These are phyloP conservation scores for Suillus bovinus DNA, from an alignment of 768 basidiomycete species.

Conservation along the genomic window DNA sequence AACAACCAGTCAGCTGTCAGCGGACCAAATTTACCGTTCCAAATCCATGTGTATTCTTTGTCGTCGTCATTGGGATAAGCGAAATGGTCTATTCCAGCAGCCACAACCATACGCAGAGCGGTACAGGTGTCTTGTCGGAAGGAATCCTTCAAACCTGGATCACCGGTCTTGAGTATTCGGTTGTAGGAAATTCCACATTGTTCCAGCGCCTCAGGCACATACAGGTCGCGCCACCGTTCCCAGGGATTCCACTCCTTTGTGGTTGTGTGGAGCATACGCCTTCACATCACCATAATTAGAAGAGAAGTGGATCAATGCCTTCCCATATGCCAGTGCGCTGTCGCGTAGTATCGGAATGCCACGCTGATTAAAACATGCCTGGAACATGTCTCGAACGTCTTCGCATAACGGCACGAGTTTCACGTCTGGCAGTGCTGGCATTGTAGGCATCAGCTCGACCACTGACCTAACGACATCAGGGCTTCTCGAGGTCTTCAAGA, in stretches of 20 bases:
- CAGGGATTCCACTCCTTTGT: neutral
- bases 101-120: neutral
- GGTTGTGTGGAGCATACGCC: neutral
- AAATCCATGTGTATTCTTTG: neutral
- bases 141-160: too few relatives aligned
- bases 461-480: conserved; percentile 7
- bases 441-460: conserved; percentile 5
- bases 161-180: too few relatives aligned
- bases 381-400: neutral
- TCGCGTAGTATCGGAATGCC: too few relatives aligned
- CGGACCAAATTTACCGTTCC: neutral
- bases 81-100: too few relatives aligned
- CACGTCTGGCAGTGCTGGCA: too few relatives aligned
- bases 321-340: neutral
- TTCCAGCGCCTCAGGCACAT: neutral
- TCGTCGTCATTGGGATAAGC: neutral
- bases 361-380: neutral
- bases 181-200: neutral
- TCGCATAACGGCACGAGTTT: too few relatives aligned
- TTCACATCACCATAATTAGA: neutral
- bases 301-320: neutral
- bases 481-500: conserved; percentile 17
- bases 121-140: too few relatives aligned
- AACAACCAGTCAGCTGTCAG: too few relatives aligned
- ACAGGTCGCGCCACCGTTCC: neutral